These are phyloP conservation scores for Paxillus involutus DNA, from an alignment of 768 basidiomycete genomes.

Conservation along the genomic window DNA sequence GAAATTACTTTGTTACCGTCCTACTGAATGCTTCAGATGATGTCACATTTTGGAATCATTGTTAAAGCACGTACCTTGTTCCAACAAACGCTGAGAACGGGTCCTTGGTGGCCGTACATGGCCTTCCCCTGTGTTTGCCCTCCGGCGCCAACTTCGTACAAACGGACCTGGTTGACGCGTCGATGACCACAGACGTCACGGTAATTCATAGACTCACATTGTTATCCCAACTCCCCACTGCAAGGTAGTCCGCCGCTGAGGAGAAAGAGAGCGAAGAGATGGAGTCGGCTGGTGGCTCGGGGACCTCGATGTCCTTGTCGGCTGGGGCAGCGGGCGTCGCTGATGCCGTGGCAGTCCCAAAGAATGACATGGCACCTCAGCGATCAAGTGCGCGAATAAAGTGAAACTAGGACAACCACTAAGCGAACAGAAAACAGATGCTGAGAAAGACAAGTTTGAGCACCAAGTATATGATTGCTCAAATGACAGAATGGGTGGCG, in stretches of 20 bases:
- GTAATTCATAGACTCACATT: slow-evolving; percentile 51
- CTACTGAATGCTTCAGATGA: slow-evolving; percentile 38
- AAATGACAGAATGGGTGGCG: slow-evolving; percentile 3
- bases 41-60: background rate
- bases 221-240: slow-evolving; percentile 94
- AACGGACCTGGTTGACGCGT: slow-evolving; percentile 61
- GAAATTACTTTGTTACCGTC: slow-evolving; percentile 91
- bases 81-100: slow-evolving; percentile 88
- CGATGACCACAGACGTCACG: background rate
- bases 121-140: slow-evolving; percentile 88
- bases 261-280: slow-evolving; percentile 87
- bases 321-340: slow-evolving; percentile 38
- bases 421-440: background rate
- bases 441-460: background rate
- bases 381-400: background rate
- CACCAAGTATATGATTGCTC: too few relatives aligned
- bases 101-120: slow-evolving; percentile 87
- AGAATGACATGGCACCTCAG: slow-evolving; percentile 42
- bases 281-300: slow-evolving; percentile 81
- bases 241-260: slow-evolving; percentile 82
- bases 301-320: slow-evolving; percentile 81
- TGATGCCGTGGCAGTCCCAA: slow-evolving; percentile 31
- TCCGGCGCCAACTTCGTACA: slow-evolving; percentile 84
- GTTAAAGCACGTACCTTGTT: slow-evolving; percentile 58
- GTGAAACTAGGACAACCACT: background rate